phyloP scores from a whole-genome alignment of 2,329 filamentous ascomycete genomes.

The Neonectria neomacrospora region DNA sequence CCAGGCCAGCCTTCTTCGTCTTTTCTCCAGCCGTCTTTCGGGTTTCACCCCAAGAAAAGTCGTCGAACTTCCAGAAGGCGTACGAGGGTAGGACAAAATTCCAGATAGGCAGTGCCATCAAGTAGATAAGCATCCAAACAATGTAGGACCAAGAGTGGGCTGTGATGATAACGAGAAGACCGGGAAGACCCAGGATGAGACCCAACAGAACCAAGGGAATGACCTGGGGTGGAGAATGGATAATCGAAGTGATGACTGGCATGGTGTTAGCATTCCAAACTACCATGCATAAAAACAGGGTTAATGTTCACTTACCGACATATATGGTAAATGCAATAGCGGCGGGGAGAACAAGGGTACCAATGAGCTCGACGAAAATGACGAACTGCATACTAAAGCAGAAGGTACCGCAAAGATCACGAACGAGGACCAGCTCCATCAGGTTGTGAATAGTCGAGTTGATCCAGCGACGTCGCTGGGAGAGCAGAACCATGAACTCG shows the following conservation, averaged over 20 bases:
- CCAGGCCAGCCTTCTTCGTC: slow-evolving; percentile 85
- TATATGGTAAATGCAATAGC: slow-evolving; percentile 98
- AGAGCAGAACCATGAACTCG: slow-evolving; percentile 89
- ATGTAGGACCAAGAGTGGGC: slow-evolving; percentile 94
- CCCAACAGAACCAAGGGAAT: slow-evolving; percentile 91
- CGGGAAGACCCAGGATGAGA: slow-evolving; percentile 93
- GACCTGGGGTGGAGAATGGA: slow-evolving; percentile 78
- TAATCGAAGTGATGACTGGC: slow-evolving; percentile 85
- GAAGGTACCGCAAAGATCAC: slow-evolving; percentile 97
- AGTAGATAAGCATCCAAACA: slow-evolving; percentile 96
- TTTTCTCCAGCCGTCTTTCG: slow-evolving; percentile 93
- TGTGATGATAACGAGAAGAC: slow-evolving; percentile 89
- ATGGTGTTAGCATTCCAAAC: slow-evolving; percentile 19
- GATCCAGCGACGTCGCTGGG: slow-evolving; percentile 97
- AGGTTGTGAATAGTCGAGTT: slow-evolving; percentile 99
- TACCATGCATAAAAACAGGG: background rate
- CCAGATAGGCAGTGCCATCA: slow-evolving; percentile 93
- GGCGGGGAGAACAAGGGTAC: slow-evolving; percentile 92
- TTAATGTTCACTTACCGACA: slow-evolving; percentile 73
- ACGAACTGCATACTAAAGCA: slow-evolving; percentile 99
- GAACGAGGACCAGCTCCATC: slow-evolving; percentile 95
- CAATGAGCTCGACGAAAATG: slow-evolving; percentile 93
- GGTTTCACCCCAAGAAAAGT: slow-evolving; percentile 99
- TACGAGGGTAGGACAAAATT: slow-evolving; percentile 96
- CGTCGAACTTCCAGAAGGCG: slow-evolving; percentile 99